phyloP scores from a whole-genome alignment of 139 green algal genomes.

The Auxenochlorella pyrenoidosa region DNA sequence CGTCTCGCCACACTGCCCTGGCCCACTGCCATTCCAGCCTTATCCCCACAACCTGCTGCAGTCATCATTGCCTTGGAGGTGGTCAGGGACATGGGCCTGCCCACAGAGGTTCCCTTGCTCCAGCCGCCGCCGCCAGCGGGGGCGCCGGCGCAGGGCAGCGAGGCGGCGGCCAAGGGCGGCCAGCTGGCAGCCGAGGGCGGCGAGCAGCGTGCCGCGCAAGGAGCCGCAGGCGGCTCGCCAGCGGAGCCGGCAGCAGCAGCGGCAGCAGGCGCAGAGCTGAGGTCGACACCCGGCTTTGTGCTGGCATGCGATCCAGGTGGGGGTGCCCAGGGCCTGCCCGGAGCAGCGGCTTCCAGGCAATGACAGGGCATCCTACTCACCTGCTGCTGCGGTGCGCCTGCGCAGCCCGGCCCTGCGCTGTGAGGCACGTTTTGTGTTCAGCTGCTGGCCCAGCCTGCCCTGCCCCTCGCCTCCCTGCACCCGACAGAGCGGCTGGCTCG shows the following conservation, averaged over 20 bases:
- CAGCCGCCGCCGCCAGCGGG: not conserved
- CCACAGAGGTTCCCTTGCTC: constrained; percentile 33
- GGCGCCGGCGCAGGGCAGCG: not conserved
- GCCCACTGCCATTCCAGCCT: not conserved
- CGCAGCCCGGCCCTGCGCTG: no score
- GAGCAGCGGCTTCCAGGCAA: not conserved
- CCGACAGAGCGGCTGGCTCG: not conserved
- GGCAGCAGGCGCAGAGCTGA: not conserved
- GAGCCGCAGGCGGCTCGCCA: not conserved
- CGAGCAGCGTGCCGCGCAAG: not conserved
- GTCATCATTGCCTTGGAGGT: constrained; percentile 59
- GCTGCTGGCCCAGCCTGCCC: no score
- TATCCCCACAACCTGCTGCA: not conserved
- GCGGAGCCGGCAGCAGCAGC: not conserved
- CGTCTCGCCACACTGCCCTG: no score
- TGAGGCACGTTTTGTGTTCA: no score
- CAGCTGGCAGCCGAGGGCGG: not conserved
- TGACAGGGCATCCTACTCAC: not conserved
- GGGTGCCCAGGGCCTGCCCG: not conserved
- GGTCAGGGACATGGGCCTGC: constrained; percentile 41
- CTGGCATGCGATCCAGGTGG: constrained; percentile 9
- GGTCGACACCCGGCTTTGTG: not conserved
- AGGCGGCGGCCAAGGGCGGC: not conserved
- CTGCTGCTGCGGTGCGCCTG: no score
- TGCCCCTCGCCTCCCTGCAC: not conserved